A percentile compares a stretch with the other conserved stretches of the same genome.
These are phyloP conservation scores for Kitagawia praeruptora DNA, from an alignment of 129 eudicot genomes.

Conservation along the genomic window DNA sequence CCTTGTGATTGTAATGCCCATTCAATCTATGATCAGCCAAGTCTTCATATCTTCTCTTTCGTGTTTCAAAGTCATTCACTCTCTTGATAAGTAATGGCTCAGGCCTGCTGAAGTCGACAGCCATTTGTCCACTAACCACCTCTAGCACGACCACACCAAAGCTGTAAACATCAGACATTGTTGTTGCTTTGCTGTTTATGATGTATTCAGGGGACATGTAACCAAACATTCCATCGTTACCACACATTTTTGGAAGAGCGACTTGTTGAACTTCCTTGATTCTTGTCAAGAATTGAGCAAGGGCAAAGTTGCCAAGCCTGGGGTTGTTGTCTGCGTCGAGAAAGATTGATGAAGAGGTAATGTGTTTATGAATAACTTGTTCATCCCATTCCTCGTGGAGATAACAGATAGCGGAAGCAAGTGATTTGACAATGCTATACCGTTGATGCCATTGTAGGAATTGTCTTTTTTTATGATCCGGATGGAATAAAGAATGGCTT, in stretches of 20 bases:
- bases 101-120: slow-evolving; percentile 63
- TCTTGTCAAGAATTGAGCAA: slow-evolving; percentile 72
- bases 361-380: slow-evolving; percentile 74
- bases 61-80: slow-evolving; percentile 44
- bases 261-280: slow-evolving; percentile 47
- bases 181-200: slow-evolving; percentile 67
- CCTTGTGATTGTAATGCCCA: slow-evolving; percentile 50
- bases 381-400: slow-evolving; percentile 96
- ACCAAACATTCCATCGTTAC: slow-evolving; percentile 75
- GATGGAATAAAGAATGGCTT: slow-evolving; percentile 48
- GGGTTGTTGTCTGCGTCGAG: slow-evolving; percentile 77
- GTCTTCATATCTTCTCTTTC: slow-evolving; percentile 30
- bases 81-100: slow-evolving; percentile 53
- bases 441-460: slow-evolving; percentile 55
- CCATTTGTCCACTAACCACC: slow-evolving; percentile 72
- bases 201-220: slow-evolving; percentile 84
- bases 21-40: slow-evolving; percentile 61
- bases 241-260: slow-evolving; percentile 24
- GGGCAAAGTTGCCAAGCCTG: slow-evolving; percentile 65
- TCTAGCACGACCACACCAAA: slow-evolving; percentile 87
- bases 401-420: slow-evolving; percentile 69
- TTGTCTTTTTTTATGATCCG: slow-evolving; percentile 15
- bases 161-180: slow-evolving; percentile 81
- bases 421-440: slow-evolving; percentile 61
- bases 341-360: slow-evolving; percentile 63